These are phyloP conservation scores for Theobroma grandiflorum DNA, from an alignment of 441 rosid species.

Conservation along the genomic window DNA sequence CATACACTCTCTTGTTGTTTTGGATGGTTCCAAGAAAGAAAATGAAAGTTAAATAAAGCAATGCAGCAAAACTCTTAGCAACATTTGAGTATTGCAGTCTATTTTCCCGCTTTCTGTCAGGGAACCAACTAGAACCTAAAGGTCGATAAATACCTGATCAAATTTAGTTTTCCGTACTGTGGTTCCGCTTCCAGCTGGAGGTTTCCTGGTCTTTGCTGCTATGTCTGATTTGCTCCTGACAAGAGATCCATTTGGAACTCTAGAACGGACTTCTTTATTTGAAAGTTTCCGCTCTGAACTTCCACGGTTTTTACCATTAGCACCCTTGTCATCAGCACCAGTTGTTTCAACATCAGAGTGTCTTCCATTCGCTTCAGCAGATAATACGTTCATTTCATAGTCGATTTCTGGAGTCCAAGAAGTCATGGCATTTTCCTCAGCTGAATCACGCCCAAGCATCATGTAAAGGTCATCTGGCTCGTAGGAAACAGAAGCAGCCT, in stretches of 20 bases:
- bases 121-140: neutral
- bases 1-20: neutral
- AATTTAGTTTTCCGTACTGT: constrained; percentile 60
- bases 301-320: constrained; percentile 43
- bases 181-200: constrained; percentile 66
- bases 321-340: constrained; percentile 35
- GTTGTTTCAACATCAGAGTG: constrained; percentile 44
- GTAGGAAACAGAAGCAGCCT: constrained; percentile 31
- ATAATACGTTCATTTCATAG: constrained; percentile 55
- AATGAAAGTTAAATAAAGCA: neutral
- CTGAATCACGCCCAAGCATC: constrained; percentile 83
- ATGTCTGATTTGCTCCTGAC: constrained; percentile 55
- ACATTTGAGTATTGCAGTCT: neutral
- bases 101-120: neutral
- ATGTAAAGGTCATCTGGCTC: constrained; percentile 97
- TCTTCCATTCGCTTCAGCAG: constrained; percentile 45
- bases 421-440: constrained; percentile 45
- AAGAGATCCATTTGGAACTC: constrained; percentile 50
- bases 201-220: constrained; percentile 57
- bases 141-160: constrained; percentile 57
- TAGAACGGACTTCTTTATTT: constrained; percentile 61
- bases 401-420: constrained; percentile 87
- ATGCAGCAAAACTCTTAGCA: neutral
- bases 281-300: constrained; percentile 46
- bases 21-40: neutral